These are phyloP conservation scores for Malus hybrid DNA, from an alignment of 331 rosid genomes.

Conservation along the genomic window DNA sequence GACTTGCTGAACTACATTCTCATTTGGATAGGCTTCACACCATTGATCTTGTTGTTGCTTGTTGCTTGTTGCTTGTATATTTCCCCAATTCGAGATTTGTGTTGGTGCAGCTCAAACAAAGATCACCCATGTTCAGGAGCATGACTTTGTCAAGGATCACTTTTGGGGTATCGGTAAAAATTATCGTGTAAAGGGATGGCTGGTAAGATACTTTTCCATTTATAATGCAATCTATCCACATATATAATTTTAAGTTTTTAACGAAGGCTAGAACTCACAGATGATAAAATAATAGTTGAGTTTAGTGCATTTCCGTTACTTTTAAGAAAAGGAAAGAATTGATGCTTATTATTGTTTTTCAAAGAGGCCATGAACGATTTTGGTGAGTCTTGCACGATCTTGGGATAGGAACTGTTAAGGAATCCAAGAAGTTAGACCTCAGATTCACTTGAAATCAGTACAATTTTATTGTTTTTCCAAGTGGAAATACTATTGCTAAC, in stretches of 20 bases:
- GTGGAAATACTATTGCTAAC: neutral
- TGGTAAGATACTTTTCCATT: slow-evolving; percentile 20
- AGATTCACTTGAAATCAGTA: neutral
- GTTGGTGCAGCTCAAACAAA: slow-evolving; percentile 28
- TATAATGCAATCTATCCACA: neutral
- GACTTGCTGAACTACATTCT: neutral
- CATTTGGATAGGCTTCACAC: neutral
- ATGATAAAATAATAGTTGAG: neutral
- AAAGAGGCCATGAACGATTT: neutral
- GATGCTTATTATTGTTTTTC: neutral
- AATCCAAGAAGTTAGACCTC: neutral
- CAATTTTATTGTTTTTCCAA: neutral
- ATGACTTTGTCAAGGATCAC: slow-evolving; percentile 35
- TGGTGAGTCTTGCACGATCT: neutral
- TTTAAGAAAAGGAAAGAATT: neutral
- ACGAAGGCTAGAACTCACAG: neutral
- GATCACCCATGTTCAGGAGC: slow-evolving; percentile 35
- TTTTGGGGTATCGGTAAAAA: slow-evolving; percentile 33
- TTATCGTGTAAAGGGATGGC: slow-evolving; percentile 35
- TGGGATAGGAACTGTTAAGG: neutral
- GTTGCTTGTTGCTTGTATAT: neutral
- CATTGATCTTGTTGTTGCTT: neutral
- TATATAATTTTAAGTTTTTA: neutral
- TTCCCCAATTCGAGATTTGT: slow-evolving; percentile 3
- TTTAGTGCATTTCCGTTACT: neutral